phyloP scores from a whole-genome alignment of 306 rosid genomes.

The Corylus heterophylla region DNA sequence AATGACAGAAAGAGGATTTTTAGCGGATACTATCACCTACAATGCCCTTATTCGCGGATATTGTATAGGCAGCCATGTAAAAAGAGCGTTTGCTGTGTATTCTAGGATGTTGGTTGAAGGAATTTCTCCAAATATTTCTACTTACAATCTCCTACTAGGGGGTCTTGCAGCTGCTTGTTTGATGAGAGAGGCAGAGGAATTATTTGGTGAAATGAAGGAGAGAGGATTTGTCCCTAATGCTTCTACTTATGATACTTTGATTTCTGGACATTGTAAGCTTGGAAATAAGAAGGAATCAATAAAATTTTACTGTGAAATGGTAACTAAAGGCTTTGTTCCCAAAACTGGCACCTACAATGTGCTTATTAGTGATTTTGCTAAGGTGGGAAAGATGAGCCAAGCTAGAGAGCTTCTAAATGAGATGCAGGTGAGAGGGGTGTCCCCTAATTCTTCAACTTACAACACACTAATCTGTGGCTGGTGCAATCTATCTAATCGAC shows the following conservation, averaged over 20 bases:
- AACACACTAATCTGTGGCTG: constrained; percentile 80
- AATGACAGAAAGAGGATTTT: constrained; percentile 57
- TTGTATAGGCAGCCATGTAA: constrained; percentile 63
- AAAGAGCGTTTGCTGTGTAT: constrained; percentile 57
- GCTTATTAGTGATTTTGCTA: constrained; percentile 77
- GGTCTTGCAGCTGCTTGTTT: constrained; percentile 68
- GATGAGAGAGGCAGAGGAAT: constrained; percentile 63
- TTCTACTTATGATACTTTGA: constrained; percentile 67
- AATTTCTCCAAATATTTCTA: constrained; percentile 67
- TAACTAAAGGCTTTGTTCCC: constrained; percentile 78
- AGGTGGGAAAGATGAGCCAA: constrained; percentile 79
- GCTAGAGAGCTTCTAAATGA: constrained; percentile 91
- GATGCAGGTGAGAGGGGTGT: constrained; percentile 68
- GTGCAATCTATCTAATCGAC: constrained; percentile 65
- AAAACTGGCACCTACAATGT: constrained; percentile 69
- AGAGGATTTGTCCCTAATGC: constrained; percentile 70
- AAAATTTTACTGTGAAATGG: constrained; percentile 80
- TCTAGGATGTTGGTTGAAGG: constrained; percentile 59
- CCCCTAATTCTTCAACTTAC: constrained; percentile 80
- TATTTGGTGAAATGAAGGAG: constrained; percentile 63
- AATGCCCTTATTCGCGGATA: constrained; percentile 77
- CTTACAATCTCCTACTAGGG: constrained; percentile 66
- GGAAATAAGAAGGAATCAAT: constrained; percentile 69
- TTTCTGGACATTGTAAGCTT: constrained; percentile 71
- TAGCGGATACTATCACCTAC: constrained; percentile 62